Evolutionary conservation across 805 yeast genomes (phyloP), one percentile per base, ranked within the genome.

Genomic region (Wickerhamiella qilinensis): DNA sequence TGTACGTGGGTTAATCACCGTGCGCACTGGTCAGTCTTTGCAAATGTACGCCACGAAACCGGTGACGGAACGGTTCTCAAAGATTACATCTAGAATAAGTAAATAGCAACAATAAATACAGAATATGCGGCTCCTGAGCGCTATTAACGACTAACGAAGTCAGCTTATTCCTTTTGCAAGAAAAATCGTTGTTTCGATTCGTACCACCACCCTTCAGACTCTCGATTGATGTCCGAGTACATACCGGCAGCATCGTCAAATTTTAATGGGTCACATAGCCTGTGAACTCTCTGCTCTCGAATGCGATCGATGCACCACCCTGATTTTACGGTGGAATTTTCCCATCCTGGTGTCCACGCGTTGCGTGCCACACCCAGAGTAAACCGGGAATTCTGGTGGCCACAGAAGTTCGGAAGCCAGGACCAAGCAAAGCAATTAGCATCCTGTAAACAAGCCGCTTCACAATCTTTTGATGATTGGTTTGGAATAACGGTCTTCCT

Each of bases 251-350:
- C 18, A 14, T 35, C 36, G 15, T 22, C 14, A 15, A 28, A 20
- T 16, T 31, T 24, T 16, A 37, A 33, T 19, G 46, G 37, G 33
- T 50, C 54, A 36, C 53, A 50, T 1, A 18, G 22, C 7, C 40
- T 39, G 8, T 30, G 33, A 2, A 39, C 38, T 5, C 62, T 47
- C 38, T 45, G 24, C n/a, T 31, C 39, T 2, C 55, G 44, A 32
- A 59, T 58, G 15, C 57, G 45, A 22, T 58, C 62, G 9, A 56
- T 32, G 37, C 42, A 44, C 58, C 57, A 59, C 3, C 57, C 62
- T 2, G 58, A 47, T 14, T 40, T 44, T 7, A 11, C 11, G 11
- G 25, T 11, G 9, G 6, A 6, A 7, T 6, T 11, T 7, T 6
- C 6, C 11, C 9, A 22, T 7, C 11, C 6, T 3, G 50, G 38